Base-by-base conservation (phyloP, 176 grass and related monocot species). In the Lolium multiflorum region DNA sequence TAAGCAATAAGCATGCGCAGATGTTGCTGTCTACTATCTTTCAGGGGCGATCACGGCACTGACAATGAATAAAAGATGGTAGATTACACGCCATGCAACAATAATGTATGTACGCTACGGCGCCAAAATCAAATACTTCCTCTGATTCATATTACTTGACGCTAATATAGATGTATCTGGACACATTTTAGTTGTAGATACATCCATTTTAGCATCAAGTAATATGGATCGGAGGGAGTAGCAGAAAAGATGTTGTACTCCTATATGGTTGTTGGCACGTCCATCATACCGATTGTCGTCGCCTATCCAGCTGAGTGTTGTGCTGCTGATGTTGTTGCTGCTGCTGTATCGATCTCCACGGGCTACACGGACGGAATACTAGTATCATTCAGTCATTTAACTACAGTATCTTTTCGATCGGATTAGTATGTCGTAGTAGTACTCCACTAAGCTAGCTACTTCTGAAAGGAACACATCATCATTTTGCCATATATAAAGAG, bases 81-180 rank as follows among this genome's bases (percentile, higher is more conserved):
- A 51, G 78, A 67, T 81, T 81, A 81, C 78, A 81, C 60, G 78
- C 24, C 78, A 81, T 61, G 78, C 78, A 20, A 81, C 43, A 75
- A 17, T 75, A 28, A 75, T 75, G 71, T 28, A 75, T 31, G 28
- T 31, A 31, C 28, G 28, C 28, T 31, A 31, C 28, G 28, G 28
- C 8, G 58, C 56, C 11, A 50, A 73, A 71, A 74, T 48, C 44
- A 74, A 48, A 73, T 21, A 71, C 7, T n/a, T n/a, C n/a, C n/a
- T n/a, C n/a, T n/a, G n/a, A n/a, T n/a, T n/a, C n/a, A n/a, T n/a
- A n/a, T n/a, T n/a, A n/a, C n/a, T n/a, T n/a, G n/a, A n/a, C n/a
- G n/a, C n/a, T n/a, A n/a, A n/a, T n/a, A n/a, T n/a, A n/a, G n/a
- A n/a, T n/a, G n/a, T n/a, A n/a, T n/a, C n/a, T n/a, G n/a, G n/a